Percentiles rank a stretch among this genome's conserved stretches.
Conservation (phyloP, 805 yeast species). For the Metschnikowia matae region DNA sequence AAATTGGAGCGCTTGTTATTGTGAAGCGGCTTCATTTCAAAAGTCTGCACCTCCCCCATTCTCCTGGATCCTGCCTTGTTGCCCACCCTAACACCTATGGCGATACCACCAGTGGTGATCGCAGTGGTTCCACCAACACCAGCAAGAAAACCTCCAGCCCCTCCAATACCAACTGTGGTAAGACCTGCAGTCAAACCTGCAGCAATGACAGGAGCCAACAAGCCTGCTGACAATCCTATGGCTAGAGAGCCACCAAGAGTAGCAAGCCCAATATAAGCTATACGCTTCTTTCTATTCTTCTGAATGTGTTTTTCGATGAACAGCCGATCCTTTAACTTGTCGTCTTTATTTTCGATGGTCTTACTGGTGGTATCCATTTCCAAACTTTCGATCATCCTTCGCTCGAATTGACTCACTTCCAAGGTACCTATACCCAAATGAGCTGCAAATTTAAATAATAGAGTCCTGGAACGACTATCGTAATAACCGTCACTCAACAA, state of each 20-base stretch:
- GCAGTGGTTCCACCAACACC: conserved; percentile 96
- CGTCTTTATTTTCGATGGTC: conserved; percentile 58
- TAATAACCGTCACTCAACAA: conserved; percentile 79
- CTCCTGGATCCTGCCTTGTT: conserved; percentile 78
- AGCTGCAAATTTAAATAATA: conserved; percentile 66
- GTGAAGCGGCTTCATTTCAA: conserved; percentile 89
- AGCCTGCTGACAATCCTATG: conserved; percentile 90
- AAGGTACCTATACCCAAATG: conserved; percentile 53
- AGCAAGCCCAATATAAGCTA: conserved; percentile 89
- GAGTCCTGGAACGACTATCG: conserved; percentile 82
- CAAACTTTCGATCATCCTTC: conserved; percentile 82
- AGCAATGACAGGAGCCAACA: conserved; percentile 95
- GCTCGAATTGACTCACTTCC: conserved; percentile 84
- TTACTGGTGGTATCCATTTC: conserved; percentile 65
- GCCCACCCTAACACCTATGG: conserved; percentile 89
- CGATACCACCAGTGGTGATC: conserved; percentile 87
- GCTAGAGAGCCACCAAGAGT: conserved; percentile 95
- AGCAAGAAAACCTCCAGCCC: conserved; percentile 89
- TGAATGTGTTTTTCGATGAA: conserved; percentile 71
- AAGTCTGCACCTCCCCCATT: conserved; percentile 88
- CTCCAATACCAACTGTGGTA: conserved; percentile 89
- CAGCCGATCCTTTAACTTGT: conserved; percentile 74
- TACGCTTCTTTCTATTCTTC: conserved; percentile 57
- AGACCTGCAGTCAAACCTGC: conserved; percentile 98
- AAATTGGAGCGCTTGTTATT: conserved; percentile 85